Percentiles rank a stretch among this genome's conserved stretches.
Evolutionary conservation across 495 filamentous ascomycete genomes (phyloP).

Genomic region (Talaromyces trachyspermus): DNA sequence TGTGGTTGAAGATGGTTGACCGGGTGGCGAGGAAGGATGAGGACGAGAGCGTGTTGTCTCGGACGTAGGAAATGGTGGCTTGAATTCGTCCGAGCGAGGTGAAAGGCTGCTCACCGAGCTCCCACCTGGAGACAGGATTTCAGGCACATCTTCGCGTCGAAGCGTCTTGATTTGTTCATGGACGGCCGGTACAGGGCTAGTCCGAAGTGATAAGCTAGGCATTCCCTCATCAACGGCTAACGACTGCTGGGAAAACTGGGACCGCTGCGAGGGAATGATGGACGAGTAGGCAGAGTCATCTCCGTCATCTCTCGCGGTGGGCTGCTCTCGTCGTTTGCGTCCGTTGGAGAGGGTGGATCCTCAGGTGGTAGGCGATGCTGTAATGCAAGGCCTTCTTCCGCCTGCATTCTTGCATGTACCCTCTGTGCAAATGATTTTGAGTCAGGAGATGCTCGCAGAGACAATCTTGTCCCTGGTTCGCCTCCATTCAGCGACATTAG

Average conservation of each 20-base stretch:
- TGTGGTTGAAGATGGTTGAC: neutral
- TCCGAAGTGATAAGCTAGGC: conserved; percentile 5
- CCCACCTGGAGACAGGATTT: conserved; percentile 4
- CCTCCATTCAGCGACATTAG: conserved; percentile 27
- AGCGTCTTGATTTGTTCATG: conserved; percentile 4
- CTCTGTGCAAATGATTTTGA: conserved; percentile 44
- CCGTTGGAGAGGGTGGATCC: conserved; percentile 22
- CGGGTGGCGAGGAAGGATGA: neutral
- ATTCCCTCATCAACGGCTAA: neutral
- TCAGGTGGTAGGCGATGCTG: conserved; percentile 34
- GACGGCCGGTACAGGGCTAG: conserved; percentile 5
- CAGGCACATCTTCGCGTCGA: neutral
- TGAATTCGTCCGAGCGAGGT: conserved; percentile 14
- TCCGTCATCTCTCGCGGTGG: neutral
- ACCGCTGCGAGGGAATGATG: conserved; percentile 6
- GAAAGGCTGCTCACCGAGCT: conserved; percentile 20
- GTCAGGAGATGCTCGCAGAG: conserved; percentile 35
- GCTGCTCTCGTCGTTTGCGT: conserved; percentile 18
- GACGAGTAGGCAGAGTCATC: neutral
- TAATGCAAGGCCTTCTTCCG: conserved; percentile 64
- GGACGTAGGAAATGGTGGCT: neutral
- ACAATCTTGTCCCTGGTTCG: conserved; percentile 31
- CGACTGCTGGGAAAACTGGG: conserved; percentile 5
- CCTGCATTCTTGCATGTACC: conserved; percentile 63
- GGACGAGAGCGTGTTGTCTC: neutral